Base-by-base conservation (phyloP, 306 rosid species). In the Echinosophora koreensis region DNA sequence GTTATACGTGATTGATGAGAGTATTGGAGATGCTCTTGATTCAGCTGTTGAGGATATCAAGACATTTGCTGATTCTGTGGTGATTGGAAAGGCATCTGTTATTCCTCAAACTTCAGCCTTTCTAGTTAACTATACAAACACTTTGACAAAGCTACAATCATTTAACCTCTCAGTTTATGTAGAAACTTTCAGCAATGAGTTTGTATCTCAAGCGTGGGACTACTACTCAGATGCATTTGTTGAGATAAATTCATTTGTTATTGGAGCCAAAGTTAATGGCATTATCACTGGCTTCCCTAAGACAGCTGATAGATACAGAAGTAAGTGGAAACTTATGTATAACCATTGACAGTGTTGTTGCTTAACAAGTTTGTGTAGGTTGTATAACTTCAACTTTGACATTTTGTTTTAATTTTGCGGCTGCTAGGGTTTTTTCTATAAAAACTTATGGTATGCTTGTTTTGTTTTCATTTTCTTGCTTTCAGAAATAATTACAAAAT, bases 171-270 rank as follows among this genome's bases (percentile, higher is more conserved):
- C 89, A 6, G 90, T 96, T 63, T 96, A 87, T 37, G 97, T 86
- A 12, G 94, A 89, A 84, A 67, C 77, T 74, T 96, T 96, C 86
- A 91, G 89, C 90, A 92, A 96, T 66, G 99, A 96, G 89, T 96
- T 89, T 76, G 85, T 84, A 56, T 88, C 98, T 66, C 99, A 96
- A 75, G 86, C 94, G 16, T 96, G 92, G 91, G 99, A 96, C 84
- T 92, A 84, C 89, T 89, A 86, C 90, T 88, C 96, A 5, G 99
- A 96, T 84, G 66, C 99, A 74, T 88, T 93, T 0, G 87, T 89
- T 54, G 98, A 96, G 88, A 82, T 96, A 77, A 92, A 92, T 83
- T 66, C 98, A 49, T 92, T 8, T 77, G 71, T 84, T 77, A 1
- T 0, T 2, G 93, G 70, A 47, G 73, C 61, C 52, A 50, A 3